Percentiles rank a stretch among this genome's conserved stretches.
Conservation (phyloP, 2,329 filamentous ascomycete species). For the Albophoma yamanashiensis region DNA sequence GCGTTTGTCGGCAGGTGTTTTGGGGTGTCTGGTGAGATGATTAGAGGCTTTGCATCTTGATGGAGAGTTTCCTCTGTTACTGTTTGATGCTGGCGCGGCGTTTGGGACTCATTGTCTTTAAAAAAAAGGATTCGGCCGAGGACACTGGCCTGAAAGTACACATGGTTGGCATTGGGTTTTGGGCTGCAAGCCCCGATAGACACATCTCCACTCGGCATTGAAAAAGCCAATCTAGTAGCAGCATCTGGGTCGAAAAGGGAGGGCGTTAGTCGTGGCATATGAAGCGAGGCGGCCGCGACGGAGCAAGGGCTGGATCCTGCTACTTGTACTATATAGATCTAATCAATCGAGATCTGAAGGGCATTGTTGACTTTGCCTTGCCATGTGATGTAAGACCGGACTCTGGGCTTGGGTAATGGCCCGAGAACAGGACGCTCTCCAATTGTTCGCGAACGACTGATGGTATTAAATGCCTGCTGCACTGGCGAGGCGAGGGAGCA, state of each 20-base stretch:
- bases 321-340: conserved; percentile 16
- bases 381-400: not conserved
- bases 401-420: not conserved
- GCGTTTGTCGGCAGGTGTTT: conserved; percentile 7
- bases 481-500: not conserved
- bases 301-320: conserved; percentile 15
- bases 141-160: conserved; percentile 1
- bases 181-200: conserved; percentile 26
- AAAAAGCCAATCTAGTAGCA: conserved; percentile 17
- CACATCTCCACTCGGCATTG: conserved; percentile 39
- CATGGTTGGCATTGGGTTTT: conserved; percentile 7
- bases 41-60: conserved; percentile 6
- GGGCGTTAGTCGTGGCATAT: conserved; percentile 2
- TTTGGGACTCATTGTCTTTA: conserved; percentile 10
- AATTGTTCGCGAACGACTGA: not conserved
- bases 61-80: not conserved
- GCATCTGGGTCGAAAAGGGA: conserved; percentile 12
- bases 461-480: not conserved
- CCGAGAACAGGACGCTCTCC: not conserved
- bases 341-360: not conserved
- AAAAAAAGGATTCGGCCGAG: conserved; percentile 12
- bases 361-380: not conserved
- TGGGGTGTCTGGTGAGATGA: conserved; percentile 8
- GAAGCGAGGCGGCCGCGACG: conserved; percentile 7
- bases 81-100: conserved; percentile 12